Evolutionary conservation across 306 rosid species (phyloP).

Genomic region (Inga laurina): DNA sequence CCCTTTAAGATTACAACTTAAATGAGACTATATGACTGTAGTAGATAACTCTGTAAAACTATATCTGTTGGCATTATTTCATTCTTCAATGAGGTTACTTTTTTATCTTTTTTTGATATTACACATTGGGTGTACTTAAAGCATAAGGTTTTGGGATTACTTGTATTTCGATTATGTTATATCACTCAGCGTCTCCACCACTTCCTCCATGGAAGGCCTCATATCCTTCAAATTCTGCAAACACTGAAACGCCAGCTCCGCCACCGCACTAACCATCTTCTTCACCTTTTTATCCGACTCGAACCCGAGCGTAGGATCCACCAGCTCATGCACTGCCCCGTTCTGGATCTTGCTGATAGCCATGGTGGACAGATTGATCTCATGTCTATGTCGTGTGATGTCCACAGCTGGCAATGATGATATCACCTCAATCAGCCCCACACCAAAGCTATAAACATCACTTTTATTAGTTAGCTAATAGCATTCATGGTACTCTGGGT

Average conservation of each 20-base stretch:
- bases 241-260: constrained; percentile 81
- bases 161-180: background rate
- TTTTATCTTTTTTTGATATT: too few species aligned
- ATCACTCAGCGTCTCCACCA: constrained; percentile 44
- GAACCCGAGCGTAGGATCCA: constrained; percentile 60
- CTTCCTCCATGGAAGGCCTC: constrained; percentile 76
- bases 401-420: constrained; percentile 85
- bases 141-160: too few species aligned
- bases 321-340: constrained; percentile 59
- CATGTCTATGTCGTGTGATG: constrained; percentile 74
- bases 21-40: too few species aligned
- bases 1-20: background rate
- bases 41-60: background rate
- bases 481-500: constrained; percentile 79
- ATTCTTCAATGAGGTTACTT: background rate
- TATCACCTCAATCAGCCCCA: constrained; percentile 71
- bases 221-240: constrained; percentile 59
- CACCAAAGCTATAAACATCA: constrained; percentile 82
- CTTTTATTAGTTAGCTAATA: constrained; percentile 75
- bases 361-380: constrained; percentile 80
- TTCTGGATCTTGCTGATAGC: constrained; percentile 73
- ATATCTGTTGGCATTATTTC: background rate
- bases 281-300: constrained; percentile 55
- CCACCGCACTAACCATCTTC: constrained; percentile 67
- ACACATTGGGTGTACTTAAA: too few species aligned